Conservation (phyloP, 2,329 filamentous ascomycete species). For the Fusarium chaquense region DNA sequence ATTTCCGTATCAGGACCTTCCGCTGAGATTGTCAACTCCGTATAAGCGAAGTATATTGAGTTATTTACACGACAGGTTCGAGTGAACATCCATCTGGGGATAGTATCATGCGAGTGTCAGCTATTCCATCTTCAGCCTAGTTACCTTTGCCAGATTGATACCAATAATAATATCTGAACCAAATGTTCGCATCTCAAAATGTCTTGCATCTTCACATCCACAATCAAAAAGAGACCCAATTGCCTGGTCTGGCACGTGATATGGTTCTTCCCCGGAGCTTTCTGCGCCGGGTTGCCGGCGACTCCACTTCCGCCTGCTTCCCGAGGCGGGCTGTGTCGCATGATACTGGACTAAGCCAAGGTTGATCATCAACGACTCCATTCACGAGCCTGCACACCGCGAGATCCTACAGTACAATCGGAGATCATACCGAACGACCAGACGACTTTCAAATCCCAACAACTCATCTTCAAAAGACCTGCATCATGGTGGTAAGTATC, state of each 20-base stretch:
- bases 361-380: constrained; percentile 37
- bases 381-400: constrained; percentile 36
- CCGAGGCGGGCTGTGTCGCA: constrained; percentile 42
- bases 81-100: neutral
- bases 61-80: constrained; percentile 19
- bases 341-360: constrained; percentile 38
- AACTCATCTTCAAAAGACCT: neutral
- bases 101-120: constrained; percentile 4
- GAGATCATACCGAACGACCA: constrained; percentile 2
- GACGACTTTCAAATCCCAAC: constrained; percentile 2
- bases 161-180: constrained; percentile 17
- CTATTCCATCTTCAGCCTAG: constrained; percentile 34
- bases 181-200: constrained; percentile 9
- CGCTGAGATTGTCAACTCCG: constrained; percentile 13
- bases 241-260: constrained; percentile 37
- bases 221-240: constrained; percentile 17
- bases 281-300: constrained; percentile 40
- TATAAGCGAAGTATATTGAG: constrained; percentile 20
- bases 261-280: constrained; percentile 38
- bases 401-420: constrained; percentile 16
- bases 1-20: constrained; percentile 33
- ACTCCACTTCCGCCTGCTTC: constrained; percentile 37
- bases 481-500: constrained; percentile 53
- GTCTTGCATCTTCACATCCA: constrained; percentile 9
- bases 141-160: constrained; percentile 19